Conservation (phyloP, 345 rosid genomes). For the Chamaenerion angustifolium region DNA sequence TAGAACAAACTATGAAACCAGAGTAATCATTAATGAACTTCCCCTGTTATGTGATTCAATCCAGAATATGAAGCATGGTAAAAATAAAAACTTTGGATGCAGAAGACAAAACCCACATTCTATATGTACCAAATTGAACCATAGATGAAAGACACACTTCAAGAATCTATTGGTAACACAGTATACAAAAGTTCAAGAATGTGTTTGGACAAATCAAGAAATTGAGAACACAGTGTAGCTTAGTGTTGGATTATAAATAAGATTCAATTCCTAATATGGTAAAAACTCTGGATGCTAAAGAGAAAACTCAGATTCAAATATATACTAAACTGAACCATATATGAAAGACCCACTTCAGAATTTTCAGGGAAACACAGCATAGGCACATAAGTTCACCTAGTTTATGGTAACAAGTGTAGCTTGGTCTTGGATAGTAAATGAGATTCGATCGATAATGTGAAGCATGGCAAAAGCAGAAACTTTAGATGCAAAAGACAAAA, state of each 20-base stretch:
- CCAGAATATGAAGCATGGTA: no score
- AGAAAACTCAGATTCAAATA: no score
- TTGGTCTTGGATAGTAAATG: constrained; percentile 7
- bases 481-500: no score
- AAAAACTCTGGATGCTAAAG: no score
- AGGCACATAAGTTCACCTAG: constrained; percentile 1
- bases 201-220: not conserved
- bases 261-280: not conserved
- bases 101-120: not conserved
- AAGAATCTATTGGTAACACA: not conserved
- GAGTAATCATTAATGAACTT: no score
- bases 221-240: no score
- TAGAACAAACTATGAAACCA: not conserved
- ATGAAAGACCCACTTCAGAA: not conserved
- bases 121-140: not conserved
- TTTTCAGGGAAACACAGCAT: not conserved
- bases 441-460: no score
- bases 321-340: not conserved
- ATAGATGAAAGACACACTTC: not conserved
- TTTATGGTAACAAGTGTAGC: constrained; percentile 8
- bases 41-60: no score
- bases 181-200: not conserved
- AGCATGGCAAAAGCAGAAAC: no score
- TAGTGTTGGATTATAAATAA: no score
- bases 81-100: constrained; percentile 3